Evolutionary conservation across 768 basidiomycete genomes (phyloP).

Genomic region (Dendrothele bispora): DNA sequence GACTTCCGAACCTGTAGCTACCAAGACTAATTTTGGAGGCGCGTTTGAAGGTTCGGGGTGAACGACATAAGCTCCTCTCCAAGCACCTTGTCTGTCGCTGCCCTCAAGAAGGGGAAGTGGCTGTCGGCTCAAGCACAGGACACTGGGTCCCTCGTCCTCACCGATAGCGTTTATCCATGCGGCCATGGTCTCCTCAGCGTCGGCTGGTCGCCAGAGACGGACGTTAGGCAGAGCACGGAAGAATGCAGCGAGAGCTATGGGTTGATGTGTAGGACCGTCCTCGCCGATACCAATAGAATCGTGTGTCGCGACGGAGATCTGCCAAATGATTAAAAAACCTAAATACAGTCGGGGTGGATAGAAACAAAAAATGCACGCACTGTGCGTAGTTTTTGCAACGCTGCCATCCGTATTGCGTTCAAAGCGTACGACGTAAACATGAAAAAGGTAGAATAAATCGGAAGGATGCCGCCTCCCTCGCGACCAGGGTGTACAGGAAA

Average conservation of each 20-base stretch:
- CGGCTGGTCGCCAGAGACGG: constrained; percentile 10
- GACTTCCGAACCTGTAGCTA: constrained; percentile 13
- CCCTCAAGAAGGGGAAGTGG: constrained; percentile 13
- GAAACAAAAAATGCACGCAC: too few relatives aligned
- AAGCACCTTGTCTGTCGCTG: constrained; percentile 8
- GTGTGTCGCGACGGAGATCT: constrained; percentile 13
- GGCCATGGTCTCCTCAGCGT: constrained; percentile 13
- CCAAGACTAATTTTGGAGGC: constrained; percentile 8
- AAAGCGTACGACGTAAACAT: constrained; percentile 11
- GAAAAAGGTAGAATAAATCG: constrained; percentile 6
- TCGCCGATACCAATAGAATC: constrained; percentile 15
- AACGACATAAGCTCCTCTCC: constrained; percentile 10
- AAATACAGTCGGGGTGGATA: too few relatives aligned
- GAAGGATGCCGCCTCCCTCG: not conserved
- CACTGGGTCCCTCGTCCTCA: not conserved
- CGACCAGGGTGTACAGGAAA: constrained; percentile 1
- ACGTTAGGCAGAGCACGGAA: constrained; percentile 12
- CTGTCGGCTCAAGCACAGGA: constrained; percentile 9
- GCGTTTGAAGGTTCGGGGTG: constrained; percentile 2
- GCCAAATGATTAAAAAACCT: too few relatives aligned
- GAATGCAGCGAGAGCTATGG: constrained; percentile 13
- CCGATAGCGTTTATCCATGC: constrained; percentile 12
- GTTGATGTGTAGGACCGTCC: constrained; percentile 15
- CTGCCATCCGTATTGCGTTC: constrained; percentile 8
- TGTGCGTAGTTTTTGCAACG: constrained; percentile 10